Percentiles rank a stretch among this genome's conserved stretches.
Evolutionary conservation across 345 rosid species (phyloP).

Genomic region (Eutrema yunnanense): DNA sequence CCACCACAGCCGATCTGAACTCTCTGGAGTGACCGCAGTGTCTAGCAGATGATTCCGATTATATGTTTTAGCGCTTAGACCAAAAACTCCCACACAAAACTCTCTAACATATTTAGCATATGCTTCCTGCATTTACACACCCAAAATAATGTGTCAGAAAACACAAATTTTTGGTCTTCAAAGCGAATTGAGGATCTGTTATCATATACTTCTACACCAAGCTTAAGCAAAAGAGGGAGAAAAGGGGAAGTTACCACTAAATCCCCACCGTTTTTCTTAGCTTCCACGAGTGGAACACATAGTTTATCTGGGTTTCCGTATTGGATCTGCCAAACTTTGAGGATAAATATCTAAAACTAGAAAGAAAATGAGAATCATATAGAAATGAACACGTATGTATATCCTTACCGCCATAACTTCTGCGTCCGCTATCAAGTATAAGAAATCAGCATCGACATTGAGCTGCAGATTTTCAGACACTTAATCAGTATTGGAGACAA

Average conservation of each 20-base stretch:
- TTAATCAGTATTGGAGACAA: background rate
- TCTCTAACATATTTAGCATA: conserved; percentile 71
- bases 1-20: conserved; percentile 84
- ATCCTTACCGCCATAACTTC: conserved; percentile 60
- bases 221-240: background rate
- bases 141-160: background rate
- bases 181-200: background rate
- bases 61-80: conserved; percentile 47
- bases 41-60: conserved; percentile 55
- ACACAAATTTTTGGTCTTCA: background rate
- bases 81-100: conserved; percentile 42
- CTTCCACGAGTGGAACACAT: conserved; percentile 75
- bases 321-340: conserved; percentile 55
- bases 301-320: conserved; percentile 84
- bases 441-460: conserved; percentile 77
- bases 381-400: background rate
- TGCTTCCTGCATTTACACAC: conserved; percentile 45
- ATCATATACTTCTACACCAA: background rate
- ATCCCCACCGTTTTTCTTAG: conserved; percentile 66
- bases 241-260: conserved; percentile 53
- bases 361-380: conserved; percentile 8
- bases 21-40: conserved; percentile 37
- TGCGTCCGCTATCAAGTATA: conserved; percentile 88
- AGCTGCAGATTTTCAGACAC: conserved; percentile 49
- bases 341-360: conserved; percentile 6